Evolutionary conservation across 169 alveolate genomes (phyloP).

Genomic region (Amoebophrya sp.): DNA sequence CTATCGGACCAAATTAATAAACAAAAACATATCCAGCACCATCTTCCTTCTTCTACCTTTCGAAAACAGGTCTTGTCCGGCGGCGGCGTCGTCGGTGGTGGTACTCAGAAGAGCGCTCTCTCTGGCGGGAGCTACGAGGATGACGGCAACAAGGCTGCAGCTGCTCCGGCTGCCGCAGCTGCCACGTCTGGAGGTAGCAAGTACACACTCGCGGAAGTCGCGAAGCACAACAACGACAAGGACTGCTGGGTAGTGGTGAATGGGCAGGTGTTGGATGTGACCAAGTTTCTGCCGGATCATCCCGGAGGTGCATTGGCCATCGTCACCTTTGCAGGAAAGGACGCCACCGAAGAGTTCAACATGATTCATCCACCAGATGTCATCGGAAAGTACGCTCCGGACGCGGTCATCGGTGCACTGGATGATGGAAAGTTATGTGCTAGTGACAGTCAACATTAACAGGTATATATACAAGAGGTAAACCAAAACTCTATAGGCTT

Average conservation of each 20-base stretch:
- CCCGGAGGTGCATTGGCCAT: conserved; percentile 4
- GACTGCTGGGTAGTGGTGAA: conserved; percentile 12
- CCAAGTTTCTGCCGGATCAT: not conserved
- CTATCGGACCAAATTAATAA: too few relatives aligned
- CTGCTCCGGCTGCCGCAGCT: not conserved
- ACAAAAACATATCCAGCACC: too few relatives aligned
- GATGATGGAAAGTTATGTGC: not conserved
- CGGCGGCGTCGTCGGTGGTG: not conserved
- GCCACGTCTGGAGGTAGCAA: not conserved
- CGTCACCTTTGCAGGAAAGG: conserved; percentile 2
- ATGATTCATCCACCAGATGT: conserved; percentile 5
- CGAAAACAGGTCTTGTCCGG: too few relatives aligned
- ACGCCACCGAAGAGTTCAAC: conserved; percentile 22
- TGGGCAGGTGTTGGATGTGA: not conserved
- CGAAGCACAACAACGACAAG: not conserved
- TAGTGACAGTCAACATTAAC: too few relatives aligned
- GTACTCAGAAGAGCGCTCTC: not conserved
- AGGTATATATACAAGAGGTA: too few relatives aligned
- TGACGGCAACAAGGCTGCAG: not conserved
- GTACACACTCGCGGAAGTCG: conserved; percentile 3
- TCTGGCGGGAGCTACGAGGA: not conserved
- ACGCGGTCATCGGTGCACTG: not conserved
- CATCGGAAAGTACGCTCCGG: not conserved
- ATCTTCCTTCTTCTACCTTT: too few relatives aligned
- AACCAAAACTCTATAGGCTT: too few relatives aligned